phyloP scores from a whole-genome alignment of 2,329 filamentous ascomycete species.

The Macrophomina pseudophaseolina region DNA sequence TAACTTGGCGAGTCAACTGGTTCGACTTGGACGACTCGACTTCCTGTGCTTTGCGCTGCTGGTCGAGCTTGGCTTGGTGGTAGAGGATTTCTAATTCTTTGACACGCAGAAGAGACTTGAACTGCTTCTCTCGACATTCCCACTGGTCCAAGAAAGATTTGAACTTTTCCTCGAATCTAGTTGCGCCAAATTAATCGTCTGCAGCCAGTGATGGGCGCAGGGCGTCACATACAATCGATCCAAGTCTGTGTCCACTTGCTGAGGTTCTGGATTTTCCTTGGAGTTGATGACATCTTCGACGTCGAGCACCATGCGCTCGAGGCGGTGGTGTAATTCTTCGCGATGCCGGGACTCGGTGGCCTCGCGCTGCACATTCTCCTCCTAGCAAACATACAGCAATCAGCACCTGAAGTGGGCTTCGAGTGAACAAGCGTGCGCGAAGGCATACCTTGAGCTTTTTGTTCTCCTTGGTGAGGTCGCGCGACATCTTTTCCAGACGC shows the following conservation, averaged over 20 bases:
- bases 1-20: conserved; percentile 87
- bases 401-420: conserved; percentile 23
- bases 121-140: conserved; percentile 92
- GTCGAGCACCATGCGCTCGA: conserved; percentile 78
- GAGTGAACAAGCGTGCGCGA: background rate
- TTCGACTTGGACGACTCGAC: conserved; percentile 78
- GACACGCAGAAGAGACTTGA: conserved; percentile 86
- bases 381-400: conserved; percentile 53
- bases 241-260: conserved; percentile 83
- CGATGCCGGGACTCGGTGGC: conserved; percentile 84
- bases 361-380: conserved; percentile 85
- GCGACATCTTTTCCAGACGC: conserved; percentile 93
- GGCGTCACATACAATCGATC: conserved; percentile 76
- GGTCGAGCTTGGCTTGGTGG: conserved; percentile 85
- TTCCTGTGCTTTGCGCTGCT: conserved; percentile 87
- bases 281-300: conserved; percentile 88
- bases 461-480: conserved; percentile 94
- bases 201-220: conserved; percentile 25
- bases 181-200: conserved; percentile 30
- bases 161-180: conserved; percentile 72
- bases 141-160: conserved; percentile 97
- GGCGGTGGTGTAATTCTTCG: conserved; percentile 81
- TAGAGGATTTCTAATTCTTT: conserved; percentile 97
- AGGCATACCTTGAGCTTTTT: conserved; percentile 88
- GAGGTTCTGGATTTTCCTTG: conserved; percentile 70